phyloP scores from a whole-genome alignment of 768 basidiomycete species.

The Leccinellum rugosiceps region DNA sequence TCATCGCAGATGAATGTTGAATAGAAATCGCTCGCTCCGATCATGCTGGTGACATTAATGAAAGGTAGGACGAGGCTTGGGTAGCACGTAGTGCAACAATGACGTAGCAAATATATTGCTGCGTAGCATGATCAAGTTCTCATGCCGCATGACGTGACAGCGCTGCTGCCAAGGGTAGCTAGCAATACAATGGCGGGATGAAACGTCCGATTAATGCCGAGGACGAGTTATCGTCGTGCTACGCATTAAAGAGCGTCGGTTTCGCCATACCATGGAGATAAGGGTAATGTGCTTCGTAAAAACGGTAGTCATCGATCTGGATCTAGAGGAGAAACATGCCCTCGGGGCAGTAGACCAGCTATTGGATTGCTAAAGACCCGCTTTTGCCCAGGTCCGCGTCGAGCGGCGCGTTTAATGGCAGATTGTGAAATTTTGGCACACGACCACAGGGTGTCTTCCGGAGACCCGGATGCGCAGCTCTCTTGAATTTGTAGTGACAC shows the following conservation, averaged over 20 bases:
- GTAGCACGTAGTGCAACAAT: neutral
- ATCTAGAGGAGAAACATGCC: neutral
- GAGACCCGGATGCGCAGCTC: neutral
- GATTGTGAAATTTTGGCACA: slow-evolving; percentile 33
- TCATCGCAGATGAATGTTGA: neutral
- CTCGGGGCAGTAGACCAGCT: slow-evolving; percentile 10
- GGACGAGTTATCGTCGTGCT: slow-evolving; percentile 4
- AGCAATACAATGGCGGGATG: slow-evolving; percentile 16
- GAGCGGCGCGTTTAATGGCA: slow-evolving; percentile 24
- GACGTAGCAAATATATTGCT: neutral
- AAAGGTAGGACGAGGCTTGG: neutral
- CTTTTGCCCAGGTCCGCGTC: slow-evolving; percentile 17
- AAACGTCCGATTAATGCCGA: slow-evolving; percentile 1
- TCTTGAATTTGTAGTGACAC: slow-evolving; percentile 7
- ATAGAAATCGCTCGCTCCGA: neutral
- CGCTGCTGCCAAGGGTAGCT: slow-evolving; percentile 13
- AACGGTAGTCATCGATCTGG: neutral
- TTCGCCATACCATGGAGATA: slow-evolving; percentile 2
- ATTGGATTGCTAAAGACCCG: slow-evolving; percentile 24
- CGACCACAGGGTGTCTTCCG: slow-evolving; percentile 24
- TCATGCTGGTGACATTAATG: neutral
- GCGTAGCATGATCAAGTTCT: slow-evolving; percentile 2
- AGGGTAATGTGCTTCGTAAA: slow-evolving; percentile 6
- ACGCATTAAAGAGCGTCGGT: slow-evolving; percentile 13
- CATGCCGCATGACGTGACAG: slow-evolving; percentile 5